phyloP scores from a whole-genome alignment of 371 early-diverging fungal genomes.

The Lichtheimia ornata region DNA sequence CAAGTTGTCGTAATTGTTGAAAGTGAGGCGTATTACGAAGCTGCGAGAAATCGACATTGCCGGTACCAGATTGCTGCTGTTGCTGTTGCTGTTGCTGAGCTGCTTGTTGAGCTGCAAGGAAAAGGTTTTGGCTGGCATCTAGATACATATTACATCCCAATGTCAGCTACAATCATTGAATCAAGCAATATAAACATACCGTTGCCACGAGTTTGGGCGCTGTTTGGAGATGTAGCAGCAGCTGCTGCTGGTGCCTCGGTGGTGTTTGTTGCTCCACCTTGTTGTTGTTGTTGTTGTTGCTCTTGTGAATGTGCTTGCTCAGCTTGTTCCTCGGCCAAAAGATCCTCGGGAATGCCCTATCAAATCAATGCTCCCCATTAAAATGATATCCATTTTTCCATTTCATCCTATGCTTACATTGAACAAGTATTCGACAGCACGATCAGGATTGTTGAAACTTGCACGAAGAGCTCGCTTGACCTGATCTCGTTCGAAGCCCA shows the following conservation, averaged over 20 bases:
- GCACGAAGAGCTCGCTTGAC: constrained; percentile 91
- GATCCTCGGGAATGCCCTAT: constrained; percentile 57
- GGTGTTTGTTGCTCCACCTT: constrained; percentile 6
- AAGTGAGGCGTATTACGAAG: constrained; percentile 87
- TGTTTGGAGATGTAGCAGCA: constrained; percentile 2
- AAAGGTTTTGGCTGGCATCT: constrained; percentile 53
- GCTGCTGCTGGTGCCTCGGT: not conserved
- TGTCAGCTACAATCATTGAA: not conserved
- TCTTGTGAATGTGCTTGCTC: constrained; percentile 12
- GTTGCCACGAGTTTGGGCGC: not conserved
- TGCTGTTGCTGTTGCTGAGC: constrained; percentile 44
- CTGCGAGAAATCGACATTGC: constrained; percentile 53
- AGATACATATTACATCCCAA: constrained; percentile 5
- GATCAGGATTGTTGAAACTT: constrained; percentile 95
- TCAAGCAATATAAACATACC: not conserved
- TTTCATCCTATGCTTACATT: constrained; percentile 55
- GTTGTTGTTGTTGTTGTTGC: constrained; percentile 15
- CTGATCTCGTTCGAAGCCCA: constrained; percentile 92
- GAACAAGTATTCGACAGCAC: constrained; percentile 96
- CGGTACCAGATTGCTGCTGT: constrained; percentile 27
- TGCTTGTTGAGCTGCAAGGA: constrained; percentile 59
- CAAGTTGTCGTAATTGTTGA: constrained; percentile 85
- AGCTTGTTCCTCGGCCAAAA: constrained; percentile 18
- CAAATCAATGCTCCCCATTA: not conserved
- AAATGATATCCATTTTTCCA: too few relatives aligned